Conservation (phyloP, 1,284 basidiomycete genomes). For the Cutaneotrichosporon sp. region DNA sequence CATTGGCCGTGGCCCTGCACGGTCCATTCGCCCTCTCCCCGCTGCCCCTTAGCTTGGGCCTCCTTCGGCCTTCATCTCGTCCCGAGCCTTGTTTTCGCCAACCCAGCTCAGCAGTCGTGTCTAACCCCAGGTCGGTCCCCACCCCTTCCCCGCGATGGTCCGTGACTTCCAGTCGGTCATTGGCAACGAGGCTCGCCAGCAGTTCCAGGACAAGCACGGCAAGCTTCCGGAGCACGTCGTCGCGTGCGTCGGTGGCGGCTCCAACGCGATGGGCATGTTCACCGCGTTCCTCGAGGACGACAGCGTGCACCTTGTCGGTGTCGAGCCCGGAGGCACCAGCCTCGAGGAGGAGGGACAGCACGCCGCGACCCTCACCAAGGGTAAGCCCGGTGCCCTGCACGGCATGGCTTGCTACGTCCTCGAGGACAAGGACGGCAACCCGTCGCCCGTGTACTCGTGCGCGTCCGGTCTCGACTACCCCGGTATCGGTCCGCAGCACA, state of each 20-base stretch:
- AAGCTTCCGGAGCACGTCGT: slow-evolving; percentile 92
- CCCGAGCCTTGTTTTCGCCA: neutral
- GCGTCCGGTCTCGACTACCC: slow-evolving; percentile 55
- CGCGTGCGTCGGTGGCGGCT: slow-evolving; percentile 96
- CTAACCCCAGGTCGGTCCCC: slow-evolving; percentile 11
- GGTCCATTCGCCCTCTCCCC: neutral
- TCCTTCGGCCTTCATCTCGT: neutral
- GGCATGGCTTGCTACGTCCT: slow-evolving; percentile 90
- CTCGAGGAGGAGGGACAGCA: slow-evolving; percentile 79
- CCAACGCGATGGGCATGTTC: slow-evolving; percentile 96
- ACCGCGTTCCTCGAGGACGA: slow-evolving; percentile 88
- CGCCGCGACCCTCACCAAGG: slow-evolving; percentile 87
- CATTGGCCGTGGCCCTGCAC: too few relatives aligned
- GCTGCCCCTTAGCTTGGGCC: neutral
- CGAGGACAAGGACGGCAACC: slow-evolving; percentile 84
- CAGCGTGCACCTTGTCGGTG: slow-evolving; percentile 76
- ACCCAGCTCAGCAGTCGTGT: neutral
- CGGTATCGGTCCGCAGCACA: slow-evolving; percentile 82
- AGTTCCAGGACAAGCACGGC: slow-evolving; percentile 69
- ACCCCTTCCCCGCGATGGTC: slow-evolving; percentile 63
- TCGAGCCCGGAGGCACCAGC: slow-evolving; percentile 94
- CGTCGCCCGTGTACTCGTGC: slow-evolving; percentile 94
- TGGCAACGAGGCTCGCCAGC: slow-evolving; percentile 88
- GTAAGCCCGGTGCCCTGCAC: slow-evolving; percentile 90
- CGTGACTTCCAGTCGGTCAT: slow-evolving; percentile 97